A percentile compares a stretch with the other conserved stretches of the same genome.
Evolutionary conservation across 1,284 basidiomycete species (phyloP).

Genomic region (Leccinum fuscescens): DNA sequence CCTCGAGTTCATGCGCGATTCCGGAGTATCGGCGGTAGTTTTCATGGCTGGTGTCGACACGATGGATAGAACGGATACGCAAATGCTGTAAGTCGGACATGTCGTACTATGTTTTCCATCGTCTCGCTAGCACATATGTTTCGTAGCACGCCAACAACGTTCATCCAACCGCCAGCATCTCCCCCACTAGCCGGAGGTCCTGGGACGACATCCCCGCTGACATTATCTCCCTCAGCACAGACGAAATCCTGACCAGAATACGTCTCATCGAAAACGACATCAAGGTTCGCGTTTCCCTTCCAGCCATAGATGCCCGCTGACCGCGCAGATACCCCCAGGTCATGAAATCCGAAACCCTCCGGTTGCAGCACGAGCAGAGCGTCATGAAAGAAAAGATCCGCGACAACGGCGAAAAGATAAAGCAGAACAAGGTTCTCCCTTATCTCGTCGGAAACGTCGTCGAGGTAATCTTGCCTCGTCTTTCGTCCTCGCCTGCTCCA

Average conservation of each 20-base stretch:
- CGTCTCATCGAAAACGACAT: constrained; percentile 93
- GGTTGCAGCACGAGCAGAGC: constrained; percentile 90
- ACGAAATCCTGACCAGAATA: constrained; percentile 85
- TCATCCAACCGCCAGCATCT: constrained; percentile 44
- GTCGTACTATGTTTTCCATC: not conserved
- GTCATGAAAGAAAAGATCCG: constrained; percentile 98
- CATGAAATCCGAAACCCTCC: constrained; percentile 90
- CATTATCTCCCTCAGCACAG: constrained; percentile 67
- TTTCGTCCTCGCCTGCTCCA: no score
- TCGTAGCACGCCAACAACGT: constrained; percentile 57
- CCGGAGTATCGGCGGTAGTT: constrained; percentile 50
- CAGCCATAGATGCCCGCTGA: not conserved
- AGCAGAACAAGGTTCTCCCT: constrained; percentile 94
- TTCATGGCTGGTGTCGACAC: constrained; percentile 75
- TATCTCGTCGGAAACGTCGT: no score
- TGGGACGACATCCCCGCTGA: constrained; percentile 85
- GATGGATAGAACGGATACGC: constrained; percentile 68
- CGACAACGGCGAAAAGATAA: constrained; percentile 98
- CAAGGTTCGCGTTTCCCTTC: constrained; percentile 54
- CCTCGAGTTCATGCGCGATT: constrained; percentile 50
- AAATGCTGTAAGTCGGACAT: constrained; percentile 61
- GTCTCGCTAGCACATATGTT: constrained; percentile 34
- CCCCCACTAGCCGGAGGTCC: constrained; percentile 39
- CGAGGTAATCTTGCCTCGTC: no score
- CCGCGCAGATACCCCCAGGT: constrained; percentile 51